Evolutionary conservation across 2,329 filamentous ascomycete genomes (phyloP), one percentile per base, ranked within the genome.

Genomic region (Pseudogymnoascus sp.): DNA sequence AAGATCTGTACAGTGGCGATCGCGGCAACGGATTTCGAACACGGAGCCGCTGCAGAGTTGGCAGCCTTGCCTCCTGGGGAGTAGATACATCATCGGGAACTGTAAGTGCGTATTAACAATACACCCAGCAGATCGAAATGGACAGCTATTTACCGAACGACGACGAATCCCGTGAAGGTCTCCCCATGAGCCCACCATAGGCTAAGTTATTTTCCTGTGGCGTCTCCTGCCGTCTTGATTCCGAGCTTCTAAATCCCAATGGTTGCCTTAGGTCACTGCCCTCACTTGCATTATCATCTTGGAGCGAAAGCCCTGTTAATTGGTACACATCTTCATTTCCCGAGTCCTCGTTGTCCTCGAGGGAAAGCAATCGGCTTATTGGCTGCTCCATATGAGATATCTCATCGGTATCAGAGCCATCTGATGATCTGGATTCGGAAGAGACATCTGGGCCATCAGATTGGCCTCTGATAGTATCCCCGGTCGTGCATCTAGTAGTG

Each of bases 1-100:
- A 69, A 24, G 72, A 71, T 6, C 71, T 66, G 59, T 69, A 72
- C 19, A 75, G 64, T 24, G 72, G 72, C 10, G 73, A 75, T 14
- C 72, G 70, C 22, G 72, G 71, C 24, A 74, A 64, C 5, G 62
- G 65, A 41, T 43, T 28, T 61, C 66, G 63, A 53, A 59, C 35
- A 59, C 66, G 56, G 61, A 66, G 33, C 37, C 65, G 64, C 37
- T 60, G 40, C 11, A 50, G 61, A 24, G 16, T 14, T 33, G 62
- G 62, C 46, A 65, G 46, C 56, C 63, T 66, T 43, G 67, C 31
- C 26, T 66, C 62, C 62, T 65, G 66, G 19, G 71, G 68, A 31
- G 70, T 71, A 6, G 72, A 73, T 7, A 61, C 63, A 62, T 73
- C 70, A 28, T 68, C 67, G 12, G 69, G 70, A 35, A 62, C 71